Conservation (phyloP, 768 basidiomycete species). For the Strobilomyces confusus region DNA sequence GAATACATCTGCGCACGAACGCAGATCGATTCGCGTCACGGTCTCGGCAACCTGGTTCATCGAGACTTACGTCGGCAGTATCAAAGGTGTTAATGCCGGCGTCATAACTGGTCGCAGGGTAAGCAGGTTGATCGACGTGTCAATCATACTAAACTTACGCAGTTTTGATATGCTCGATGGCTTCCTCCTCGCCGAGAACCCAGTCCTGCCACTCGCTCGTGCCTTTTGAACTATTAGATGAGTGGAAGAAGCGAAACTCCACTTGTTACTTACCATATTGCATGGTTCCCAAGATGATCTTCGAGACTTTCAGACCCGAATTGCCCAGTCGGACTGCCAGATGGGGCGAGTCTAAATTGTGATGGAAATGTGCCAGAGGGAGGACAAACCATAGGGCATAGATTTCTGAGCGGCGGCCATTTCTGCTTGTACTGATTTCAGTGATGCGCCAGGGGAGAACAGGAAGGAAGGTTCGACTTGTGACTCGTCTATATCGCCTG, state of each 20-base stretch:
- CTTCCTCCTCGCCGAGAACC: conserved; percentile 46
- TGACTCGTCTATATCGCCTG: not conserved
- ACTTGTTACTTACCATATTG: conserved; percentile 33
- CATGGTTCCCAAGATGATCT: conserved; percentile 48
- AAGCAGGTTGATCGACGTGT: not conserved
- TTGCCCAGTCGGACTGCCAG: conserved; percentile 43
- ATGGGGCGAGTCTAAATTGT: not conserved
- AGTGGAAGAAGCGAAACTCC: not conserved
- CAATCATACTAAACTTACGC: conserved; percentile 34
- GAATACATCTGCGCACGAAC: conserved; percentile 48
- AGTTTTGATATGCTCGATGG: conserved; percentile 42
- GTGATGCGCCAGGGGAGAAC: not conserved
- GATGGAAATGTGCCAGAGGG: not conserved
- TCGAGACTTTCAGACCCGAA: conserved; percentile 49
- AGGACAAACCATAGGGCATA: conserved; percentile 16
- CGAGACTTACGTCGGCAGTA: conserved; percentile 30
- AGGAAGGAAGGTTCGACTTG: not conserved
- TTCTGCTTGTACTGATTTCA: not conserved
- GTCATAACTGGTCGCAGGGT: conserved; percentile 32
- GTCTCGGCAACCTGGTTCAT: too few relatives aligned
- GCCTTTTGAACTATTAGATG: not conserved
- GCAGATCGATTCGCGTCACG: not conserved
- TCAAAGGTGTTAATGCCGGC: conserved; percentile 35
- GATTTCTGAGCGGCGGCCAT: conserved; percentile 7
- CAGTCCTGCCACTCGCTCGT: conserved; percentile 46